Evolutionary conservation across 768 basidiomycete species (phyloP).

Genomic region (Naganishia randhawae): DNA sequence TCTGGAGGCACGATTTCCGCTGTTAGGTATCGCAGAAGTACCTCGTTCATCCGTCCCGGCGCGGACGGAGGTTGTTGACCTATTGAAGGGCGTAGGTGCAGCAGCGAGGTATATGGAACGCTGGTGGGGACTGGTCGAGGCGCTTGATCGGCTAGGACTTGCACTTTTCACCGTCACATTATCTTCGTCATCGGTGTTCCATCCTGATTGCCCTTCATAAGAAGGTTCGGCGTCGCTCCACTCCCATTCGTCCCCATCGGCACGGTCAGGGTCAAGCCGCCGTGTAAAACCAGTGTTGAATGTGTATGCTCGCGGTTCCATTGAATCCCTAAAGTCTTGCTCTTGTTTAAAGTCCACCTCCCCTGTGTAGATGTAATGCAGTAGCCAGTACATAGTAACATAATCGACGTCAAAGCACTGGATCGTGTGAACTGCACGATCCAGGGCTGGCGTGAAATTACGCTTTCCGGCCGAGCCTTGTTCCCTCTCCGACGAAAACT

Average conservation of each 20-base stretch:
- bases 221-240: not conserved
- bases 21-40: not conserved
- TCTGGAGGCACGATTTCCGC: not conserved
- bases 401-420: slow-evolving; percentile 67
- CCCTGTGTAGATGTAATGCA: slow-evolving; percentile 63
- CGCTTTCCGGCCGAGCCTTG: not conserved
- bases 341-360: slow-evolving; percentile 67
- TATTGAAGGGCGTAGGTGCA: not conserved
- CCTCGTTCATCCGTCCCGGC: not conserved
- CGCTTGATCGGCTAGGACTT: not conserved
- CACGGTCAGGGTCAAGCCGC: not conserved
- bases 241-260: not conserved
- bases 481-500: slow-evolving; percentile 6
- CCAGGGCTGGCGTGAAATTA: slow-evolving; percentile 31
- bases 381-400: slow-evolving; percentile 71
- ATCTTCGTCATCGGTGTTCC: slow-evolving; percentile 7
- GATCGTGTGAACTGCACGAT: slow-evolving; percentile 57
- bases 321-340: slow-evolving; percentile 61
- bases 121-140: not conserved
- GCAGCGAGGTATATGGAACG: not conserved
- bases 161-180: not conserved
- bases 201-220: slow-evolving; percentile 44
- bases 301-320: not conserved
- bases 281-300: not conserved
- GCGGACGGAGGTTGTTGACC: not conserved